Evolutionary conservation across 2,329 filamentous ascomycete genomes (phyloP).

Genomic region (Didymosphaeria variabile): DNA sequence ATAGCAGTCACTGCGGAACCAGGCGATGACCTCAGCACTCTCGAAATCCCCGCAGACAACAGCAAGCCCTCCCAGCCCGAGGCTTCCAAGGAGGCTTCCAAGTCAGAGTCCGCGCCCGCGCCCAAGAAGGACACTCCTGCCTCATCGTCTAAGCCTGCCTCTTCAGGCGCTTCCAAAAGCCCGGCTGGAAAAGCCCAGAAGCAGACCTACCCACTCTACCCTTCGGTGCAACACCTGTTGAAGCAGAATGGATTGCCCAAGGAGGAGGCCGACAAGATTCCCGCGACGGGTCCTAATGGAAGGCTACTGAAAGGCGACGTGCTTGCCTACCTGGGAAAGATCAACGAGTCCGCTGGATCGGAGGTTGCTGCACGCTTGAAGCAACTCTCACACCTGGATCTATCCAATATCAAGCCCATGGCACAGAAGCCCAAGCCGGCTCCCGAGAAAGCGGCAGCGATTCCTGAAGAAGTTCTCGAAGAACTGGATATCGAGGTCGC

Average conservation of each 20-base stretch:
- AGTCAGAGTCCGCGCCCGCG: constrained; percentile 35
- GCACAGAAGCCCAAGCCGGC: constrained; percentile 54
- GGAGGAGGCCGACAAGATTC: constrained; percentile 81
- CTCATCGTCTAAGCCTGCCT: constrained; percentile 33
- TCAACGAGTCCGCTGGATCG: constrained; percentile 75
- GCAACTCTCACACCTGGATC: constrained; percentile 83
- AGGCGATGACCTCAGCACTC: constrained; percentile 77
- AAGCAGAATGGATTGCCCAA: constrained; percentile 80
- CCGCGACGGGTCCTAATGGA: constrained; percentile 85
- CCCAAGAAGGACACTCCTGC: constrained; percentile 48
- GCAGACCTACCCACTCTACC: constrained; percentile 77
- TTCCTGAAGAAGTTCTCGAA: constrained; percentile 50
- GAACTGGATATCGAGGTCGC: constrained; percentile 68
- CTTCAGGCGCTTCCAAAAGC: constrained; percentile 41
- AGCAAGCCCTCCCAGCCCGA: constrained; percentile 53
- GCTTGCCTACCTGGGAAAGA: constrained; percentile 84
- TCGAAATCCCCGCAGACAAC: constrained; percentile 79
- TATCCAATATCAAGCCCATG: constrained; percentile 92
- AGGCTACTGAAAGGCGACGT: constrained; percentile 95
- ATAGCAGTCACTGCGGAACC: constrained; percentile 85
- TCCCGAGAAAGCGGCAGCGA: constrained; percentile 57
- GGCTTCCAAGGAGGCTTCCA: constrained; percentile 42
- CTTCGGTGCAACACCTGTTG: constrained; percentile 84
- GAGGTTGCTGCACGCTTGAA: constrained; percentile 75
- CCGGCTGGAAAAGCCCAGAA: constrained; percentile 62